Percentiles rank a stretch among this genome's conserved stretches.
phyloP scores from a whole-genome alignment of 768 basidiomycete species.

The Pulveroboletus frians region DNA sequence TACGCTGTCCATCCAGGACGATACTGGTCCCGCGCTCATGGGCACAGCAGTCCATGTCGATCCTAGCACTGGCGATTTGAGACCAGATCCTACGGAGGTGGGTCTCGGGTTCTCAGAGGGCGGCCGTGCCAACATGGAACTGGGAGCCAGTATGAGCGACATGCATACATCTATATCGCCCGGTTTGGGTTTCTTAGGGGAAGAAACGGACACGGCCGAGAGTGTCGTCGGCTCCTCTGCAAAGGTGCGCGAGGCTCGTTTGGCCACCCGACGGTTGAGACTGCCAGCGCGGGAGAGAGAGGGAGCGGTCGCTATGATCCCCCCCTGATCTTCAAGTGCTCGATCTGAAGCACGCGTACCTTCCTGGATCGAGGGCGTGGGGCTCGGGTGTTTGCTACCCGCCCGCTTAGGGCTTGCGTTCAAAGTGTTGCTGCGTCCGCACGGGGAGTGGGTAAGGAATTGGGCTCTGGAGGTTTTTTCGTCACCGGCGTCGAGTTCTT shows the following conservation, averaged over 20 bases:
- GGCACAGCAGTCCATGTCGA: conserved; percentile 19
- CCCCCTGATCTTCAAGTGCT: neutral
- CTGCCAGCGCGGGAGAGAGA: conserved; percentile 16
- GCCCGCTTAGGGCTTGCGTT: conserved; percentile 21
- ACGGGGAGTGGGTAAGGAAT: conserved; percentile 1
- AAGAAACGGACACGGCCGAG: neutral
- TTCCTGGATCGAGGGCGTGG: conserved; percentile 41
- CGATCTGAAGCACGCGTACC: neutral
- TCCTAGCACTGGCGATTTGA: neutral
- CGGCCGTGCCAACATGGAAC: conserved; percentile 7
- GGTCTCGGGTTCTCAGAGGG: neutral
- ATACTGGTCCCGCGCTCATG: conserved; percentile 23
- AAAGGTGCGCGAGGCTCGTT: conserved; percentile 5
- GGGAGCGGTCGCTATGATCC: neutral
- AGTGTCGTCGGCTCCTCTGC: neutral
- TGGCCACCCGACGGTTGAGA: conserved; percentile 11
- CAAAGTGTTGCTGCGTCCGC: conserved; percentile 19
- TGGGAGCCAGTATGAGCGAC: conserved; percentile 8
- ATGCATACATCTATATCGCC: conserved; percentile 9
- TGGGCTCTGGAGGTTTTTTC: neutral
- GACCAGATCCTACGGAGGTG: neutral
- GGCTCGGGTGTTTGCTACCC: conserved; percentile 34
- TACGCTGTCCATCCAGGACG: conserved; percentile 53
- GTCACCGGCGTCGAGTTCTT: conserved; percentile 1
- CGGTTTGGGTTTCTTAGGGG: neutral